A percentile compares a stretch with the other conserved stretches of the same genome.
These are phyloP conservation scores for Lagenaria siceraria DNA, from an alignment of 306 rosid species.

Conservation along the genomic window DNA sequence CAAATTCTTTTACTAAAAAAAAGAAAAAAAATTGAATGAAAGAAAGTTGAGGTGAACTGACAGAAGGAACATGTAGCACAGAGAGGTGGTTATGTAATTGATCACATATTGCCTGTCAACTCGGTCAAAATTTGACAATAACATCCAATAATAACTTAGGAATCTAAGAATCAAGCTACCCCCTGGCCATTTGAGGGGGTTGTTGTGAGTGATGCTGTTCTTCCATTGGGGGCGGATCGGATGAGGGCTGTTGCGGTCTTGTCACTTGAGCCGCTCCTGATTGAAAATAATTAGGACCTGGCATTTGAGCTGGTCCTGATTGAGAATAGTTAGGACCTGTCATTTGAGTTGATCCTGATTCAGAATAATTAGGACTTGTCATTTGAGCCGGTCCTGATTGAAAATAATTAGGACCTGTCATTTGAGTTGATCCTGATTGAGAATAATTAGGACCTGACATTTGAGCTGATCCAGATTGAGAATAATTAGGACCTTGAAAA, in stretches of 20 bases:
- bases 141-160: not conserved
- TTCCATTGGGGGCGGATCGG: not conserved
- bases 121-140: not conserved
- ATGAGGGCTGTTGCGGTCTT: not conserved
- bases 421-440: not conserved
- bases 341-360: not conserved
- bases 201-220: not conserved
- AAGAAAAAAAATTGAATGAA: not conserved
- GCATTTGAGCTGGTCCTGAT: not conserved
- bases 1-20: not conserved
- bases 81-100: not conserved
- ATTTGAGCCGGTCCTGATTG: not conserved
- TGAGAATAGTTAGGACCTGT: not conserved
- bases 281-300: not conserved
- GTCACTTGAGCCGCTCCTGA: not conserved
- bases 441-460: not conserved
- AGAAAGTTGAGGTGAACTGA: not conserved
- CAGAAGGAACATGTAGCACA: not conserved
- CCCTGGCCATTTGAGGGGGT: not conserved
- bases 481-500: not conserved
- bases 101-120: not conserved
- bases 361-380: not conserved
- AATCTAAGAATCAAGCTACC: not conserved
- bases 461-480: not conserved
- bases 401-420: not conserved